Base-by-base conservation (phyloP, 192 early-diverging fungal genomes). In the Podila horticola region DNA sequence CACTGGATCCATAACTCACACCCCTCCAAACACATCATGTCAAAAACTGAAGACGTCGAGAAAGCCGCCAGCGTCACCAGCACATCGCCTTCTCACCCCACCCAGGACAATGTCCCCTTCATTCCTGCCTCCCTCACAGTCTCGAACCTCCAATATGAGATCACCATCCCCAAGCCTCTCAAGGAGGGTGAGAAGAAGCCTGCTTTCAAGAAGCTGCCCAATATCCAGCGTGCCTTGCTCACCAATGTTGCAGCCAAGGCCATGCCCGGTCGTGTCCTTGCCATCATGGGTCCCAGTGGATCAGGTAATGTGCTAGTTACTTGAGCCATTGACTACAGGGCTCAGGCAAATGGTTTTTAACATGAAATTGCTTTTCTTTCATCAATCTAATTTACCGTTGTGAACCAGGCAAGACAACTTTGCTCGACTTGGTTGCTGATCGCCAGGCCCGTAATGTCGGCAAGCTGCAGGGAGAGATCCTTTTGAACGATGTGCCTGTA, bases 371-470 rank as follows among this genome's bases (percentile, higher is more conserved):
- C 8, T 13, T 7, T 15, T 52, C 33, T 58, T 12, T 28, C 58
- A 19, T 1, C 15, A 2, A 55, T 24, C 22, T 31, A 4, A 31
- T 31, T 57, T 51, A n/a, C 51, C 26, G 5, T 48, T 64, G 10
- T 7, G 15, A 17, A 4, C 20, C 13, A 75, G 91, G 91, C 31
- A 93, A 93, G 70, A 91, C 91, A 15, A 90, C 91, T 5, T 63
- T 93, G 59, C 82, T 93, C 19, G 90, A 91, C 51, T 36, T 92
- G 33, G 65, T 92, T 17, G 92, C 91, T 6, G 91, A 76, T 60
- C 76, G 83, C 3, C 90, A 64, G 74, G 88, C 62, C 51, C 83
- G 29, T 62, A 86, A 66, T 62, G 71, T 52, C 83, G 91, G 31
- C 65, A 66, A 34, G 22, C 45, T 83, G n/a, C 76, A 70, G 34